Evolutionary conservation across 2,329 filamentous ascomycete genomes (phyloP).

Genomic region (Colletotrichum cuscutae): DNA sequence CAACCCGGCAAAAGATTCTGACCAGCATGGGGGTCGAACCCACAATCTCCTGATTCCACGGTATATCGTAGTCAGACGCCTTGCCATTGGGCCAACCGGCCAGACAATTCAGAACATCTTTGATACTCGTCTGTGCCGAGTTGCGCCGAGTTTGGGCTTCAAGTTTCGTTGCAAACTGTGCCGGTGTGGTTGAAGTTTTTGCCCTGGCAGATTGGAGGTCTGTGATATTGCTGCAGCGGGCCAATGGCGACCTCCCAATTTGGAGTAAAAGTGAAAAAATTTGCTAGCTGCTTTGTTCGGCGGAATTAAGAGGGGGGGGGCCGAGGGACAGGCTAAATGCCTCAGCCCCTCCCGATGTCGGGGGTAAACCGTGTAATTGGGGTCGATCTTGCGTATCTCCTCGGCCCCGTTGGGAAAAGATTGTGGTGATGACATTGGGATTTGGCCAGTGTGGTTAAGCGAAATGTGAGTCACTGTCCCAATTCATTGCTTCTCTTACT

Average conservation of each 20-base stretch:
- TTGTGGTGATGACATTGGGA: background rate
- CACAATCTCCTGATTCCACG: conserved; percentile 35
- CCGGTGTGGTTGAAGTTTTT: too few relatives aligned
- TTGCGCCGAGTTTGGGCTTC: rapidly evolving
- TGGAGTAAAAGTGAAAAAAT: background rate
- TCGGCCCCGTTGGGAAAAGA: background rate
- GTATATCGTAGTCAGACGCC: conserved; percentile 53
- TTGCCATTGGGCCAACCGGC: conserved; percentile 51
- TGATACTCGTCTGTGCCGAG: background rate
- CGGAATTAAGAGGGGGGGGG: background rate
- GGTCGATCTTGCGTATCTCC: background rate
- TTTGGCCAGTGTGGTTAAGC: background rate
- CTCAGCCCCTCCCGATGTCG: conserved; percentile 11
- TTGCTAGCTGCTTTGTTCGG: background rate
- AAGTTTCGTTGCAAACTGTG: background rate
- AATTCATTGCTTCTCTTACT: background rate
- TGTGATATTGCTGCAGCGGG: background rate
- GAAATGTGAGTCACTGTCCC: background rate
- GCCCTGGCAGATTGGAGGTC: background rate
- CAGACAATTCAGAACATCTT: conserved; percentile 13
- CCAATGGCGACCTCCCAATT: background rate
- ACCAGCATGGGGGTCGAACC: conserved; percentile 36
- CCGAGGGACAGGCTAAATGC: background rate
- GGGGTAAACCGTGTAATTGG: background rate
- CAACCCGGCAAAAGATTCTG: background rate